phyloP scores from a whole-genome alignment of 768 basidiomycete species.

The Boletus huronensis region DNA sequence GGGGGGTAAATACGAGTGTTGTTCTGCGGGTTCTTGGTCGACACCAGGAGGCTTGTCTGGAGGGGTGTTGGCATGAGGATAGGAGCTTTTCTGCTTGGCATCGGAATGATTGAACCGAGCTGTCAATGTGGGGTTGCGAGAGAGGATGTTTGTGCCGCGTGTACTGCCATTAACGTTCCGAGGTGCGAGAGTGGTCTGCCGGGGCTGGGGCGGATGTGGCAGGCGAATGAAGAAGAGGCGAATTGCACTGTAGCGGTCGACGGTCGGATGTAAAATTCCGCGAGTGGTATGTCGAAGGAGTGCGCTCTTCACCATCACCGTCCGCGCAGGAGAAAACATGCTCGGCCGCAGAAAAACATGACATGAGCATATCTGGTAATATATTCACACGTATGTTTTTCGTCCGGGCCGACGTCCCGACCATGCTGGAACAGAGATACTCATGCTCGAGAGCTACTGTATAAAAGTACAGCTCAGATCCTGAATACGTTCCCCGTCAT shows the following conservation, averaged over 20 bases:
- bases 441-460: neutral
- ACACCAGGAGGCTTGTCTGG: slow-evolving; percentile 7
- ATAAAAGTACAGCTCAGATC: neutral
- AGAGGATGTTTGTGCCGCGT: neutral
- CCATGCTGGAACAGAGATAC: no score
- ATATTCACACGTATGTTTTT: neutral
- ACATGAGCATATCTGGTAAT: neutral
- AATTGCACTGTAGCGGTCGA: slow-evolving; percentile 60
- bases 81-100: slow-evolving; percentile 1
- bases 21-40: slow-evolving; percentile 8
- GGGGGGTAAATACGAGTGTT: slow-evolving; percentile 24
- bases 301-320: slow-evolving; percentile 13
- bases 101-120: slow-evolving; percentile 19
- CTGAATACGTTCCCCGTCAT: no score
- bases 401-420: neutral
- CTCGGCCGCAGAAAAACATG: neutral
- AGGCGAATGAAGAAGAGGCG: slow-evolving; percentile 51
- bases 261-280: slow-evolving; percentile 24
- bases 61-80: neutral
- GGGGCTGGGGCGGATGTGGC: slow-evolving; percentile 3
- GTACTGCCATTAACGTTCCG: neutral
- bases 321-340: neutral
- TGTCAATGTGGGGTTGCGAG: neutral
- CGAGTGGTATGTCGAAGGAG: slow-evolving; percentile 27
- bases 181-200: neutral